Base-by-base conservation (phyloP, 2,329 filamentous ascomycete genomes). In the Periconia digitata region DNA sequence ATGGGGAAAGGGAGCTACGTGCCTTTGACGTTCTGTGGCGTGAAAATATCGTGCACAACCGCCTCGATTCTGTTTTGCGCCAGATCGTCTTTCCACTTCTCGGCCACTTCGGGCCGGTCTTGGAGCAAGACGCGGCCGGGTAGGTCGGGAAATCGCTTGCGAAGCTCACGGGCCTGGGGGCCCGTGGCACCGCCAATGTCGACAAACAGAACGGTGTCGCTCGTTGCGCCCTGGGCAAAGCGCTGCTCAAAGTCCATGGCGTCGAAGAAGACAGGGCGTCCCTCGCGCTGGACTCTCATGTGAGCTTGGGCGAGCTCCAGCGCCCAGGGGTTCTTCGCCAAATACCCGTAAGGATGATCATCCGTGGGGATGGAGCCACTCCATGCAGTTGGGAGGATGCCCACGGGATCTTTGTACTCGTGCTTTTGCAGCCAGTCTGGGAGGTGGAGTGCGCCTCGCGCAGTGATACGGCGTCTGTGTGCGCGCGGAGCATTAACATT, bases 11-110 rank as follows among this genome's bases (percentile, higher is more conserved):
- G 21, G 39, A 18, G 12, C 13, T 13, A 7, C 20, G 12, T 41
- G 24, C 39, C 39, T n/a, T 47, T 49, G 23, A 63, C 50, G 3
- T 63, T 58, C 40, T 68, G 60, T 15, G 51, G 46, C 13, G 51
- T 40, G 51, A 66, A 65, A 53, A 32, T 29, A 23, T 18, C 29
- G 22, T 37, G 18, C 44, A 46, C 44, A 8, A 29, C 36, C n/a
- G 44, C 44, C 23, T 46, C 37, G 16, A 46, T 46, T 8, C 27
- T 32, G 18, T 6, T 21, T 16, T 13, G 3, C 23, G 8, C 23
- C 7, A 67, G 64, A 17, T 64, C 58, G 13, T 39, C 24, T 23
- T 35, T 41, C 17, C 2, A n/a, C 17, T 44, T 24, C 24, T 21
- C 41, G 6, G 40, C 22, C 6, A 44, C 42, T 6, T 49, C 42